Conservation (phyloP, 257 asterid genomes). For the Nicotiana tomentosiformis region DNA sequence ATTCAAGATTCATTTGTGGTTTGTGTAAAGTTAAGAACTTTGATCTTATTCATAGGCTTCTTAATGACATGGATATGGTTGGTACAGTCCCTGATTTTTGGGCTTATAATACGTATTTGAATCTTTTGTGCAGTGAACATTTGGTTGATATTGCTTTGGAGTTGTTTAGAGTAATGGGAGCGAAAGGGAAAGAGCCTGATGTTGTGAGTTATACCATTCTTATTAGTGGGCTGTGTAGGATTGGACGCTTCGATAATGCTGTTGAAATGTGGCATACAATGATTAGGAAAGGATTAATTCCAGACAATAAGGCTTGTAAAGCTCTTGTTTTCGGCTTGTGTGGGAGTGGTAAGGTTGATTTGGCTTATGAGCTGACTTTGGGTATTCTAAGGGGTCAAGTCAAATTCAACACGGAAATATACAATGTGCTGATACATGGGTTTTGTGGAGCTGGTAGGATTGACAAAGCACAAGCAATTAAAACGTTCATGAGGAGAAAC, state of each 20-base stretch:
- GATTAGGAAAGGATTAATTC: slow-evolving; percentile 54
- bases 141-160: slow-evolving; percentile 66
- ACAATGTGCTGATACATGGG: slow-evolving; percentile 69
- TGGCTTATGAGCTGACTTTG: slow-evolving; percentile 90
- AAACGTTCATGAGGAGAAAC: slow-evolving; percentile 67
- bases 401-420: slow-evolving; percentile 46
- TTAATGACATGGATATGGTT: slow-evolving; percentile 73
- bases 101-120: slow-evolving; percentile 80
- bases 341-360: slow-evolving; percentile 67
- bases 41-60: slow-evolving; percentile 61
- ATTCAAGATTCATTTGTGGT: slow-evolving; percentile 74
- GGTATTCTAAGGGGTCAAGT: slow-evolving; percentile 77
- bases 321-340: slow-evolving; percentile 82
- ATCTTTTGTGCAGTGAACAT: slow-evolving; percentile 66
- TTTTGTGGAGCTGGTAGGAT: slow-evolving; percentile 80
- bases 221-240: slow-evolving; percentile 56
- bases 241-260: slow-evolving; percentile 53
- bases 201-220: slow-evolving; percentile 74
- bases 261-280: slow-evolving; percentile 65
- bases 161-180: slow-evolving; percentile 57
- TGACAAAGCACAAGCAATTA: slow-evolving; percentile 79
- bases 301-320: slow-evolving; percentile 76
- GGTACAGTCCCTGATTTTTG: slow-evolving; percentile 71
- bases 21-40: slow-evolving; percentile 77
- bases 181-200: slow-evolving; percentile 67